Evolutionary conservation across 2,329 filamentous ascomycete species (phyloP), one percentile per base, ranked within the genome.

Genomic region (Diaporthe australafricana): DNA sequence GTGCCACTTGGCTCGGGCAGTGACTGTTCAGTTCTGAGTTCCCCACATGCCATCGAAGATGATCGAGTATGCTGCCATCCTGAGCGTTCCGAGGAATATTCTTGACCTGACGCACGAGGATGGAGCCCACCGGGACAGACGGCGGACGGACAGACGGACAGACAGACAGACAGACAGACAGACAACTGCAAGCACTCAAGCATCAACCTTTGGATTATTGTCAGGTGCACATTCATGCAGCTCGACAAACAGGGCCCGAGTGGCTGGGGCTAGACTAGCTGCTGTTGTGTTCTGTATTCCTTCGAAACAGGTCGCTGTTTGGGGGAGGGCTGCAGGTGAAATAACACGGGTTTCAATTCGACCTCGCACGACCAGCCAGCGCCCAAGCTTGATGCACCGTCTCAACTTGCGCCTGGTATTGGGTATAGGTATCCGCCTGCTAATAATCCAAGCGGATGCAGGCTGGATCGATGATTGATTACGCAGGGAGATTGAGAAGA

Each of bases 251-350:
- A 40, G 56, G 25, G 22, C 40, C 38, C 40, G 57, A 63, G 40
- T 63, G 60, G 60, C 60, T 63, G 60, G 42, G 60, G 42, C 20
- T 22, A 27, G 60, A 27, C 27, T 35, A 22, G 48, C 60, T 48
- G 42, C 40, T 32, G 57, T 22, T 63, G 57, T n/a, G n/a, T n/a
- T n/a, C n/a, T 22, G 60, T 25, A 32, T 48, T 63, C 20, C 45
- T 2, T 42, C 60, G 60, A 65, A 50, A 50, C 60, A 50, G n/a
- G 60, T 63, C 60, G 60, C 16, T 17, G 60, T 48, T 63, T 63
- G 60, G 60, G 38, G 60, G 27, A 48, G 27, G 32, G 60, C 60
- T 35, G 60, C 47, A 27, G 60, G 35, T 17, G 42, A 48, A 35
- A 63, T 27, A 25, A 25, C 27, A 25, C 1, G 27, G n/a, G 57